Evolutionary conservation across 202 grass and related monocot genomes (phyloP).

Genomic region (Zizania palustris): DNA sequence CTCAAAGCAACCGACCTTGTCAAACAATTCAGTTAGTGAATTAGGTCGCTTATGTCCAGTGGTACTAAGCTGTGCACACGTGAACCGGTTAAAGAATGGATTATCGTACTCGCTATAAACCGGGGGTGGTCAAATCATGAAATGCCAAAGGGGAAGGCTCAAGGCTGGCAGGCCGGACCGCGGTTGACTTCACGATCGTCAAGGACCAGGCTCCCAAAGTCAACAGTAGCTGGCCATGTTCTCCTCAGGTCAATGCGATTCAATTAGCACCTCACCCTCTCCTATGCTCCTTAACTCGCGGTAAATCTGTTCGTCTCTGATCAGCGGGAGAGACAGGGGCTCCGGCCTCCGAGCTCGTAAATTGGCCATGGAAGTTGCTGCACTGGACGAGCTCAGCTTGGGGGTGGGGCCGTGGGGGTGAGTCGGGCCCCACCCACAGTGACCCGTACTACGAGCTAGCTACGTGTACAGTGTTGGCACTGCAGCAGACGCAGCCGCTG

Average conservation of each 20-base stretch:
- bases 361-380: background rate
- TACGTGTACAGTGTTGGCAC: background rate
- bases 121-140: background rate
- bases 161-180: background rate
- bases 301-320: no score
- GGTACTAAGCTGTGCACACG: slow-evolving; percentile 7
- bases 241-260: background rate
- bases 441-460: background rate
- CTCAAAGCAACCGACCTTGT: no score
- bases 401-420: no score
- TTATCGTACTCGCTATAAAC: background rate
- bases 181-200: background rate
- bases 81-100: slow-evolving; percentile 9
- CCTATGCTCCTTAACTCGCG: no score
- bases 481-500: background rate
- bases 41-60: background rate
- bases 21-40: background rate
- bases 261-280: background rate
- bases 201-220: background rate
- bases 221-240: background rate
- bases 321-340: no score
- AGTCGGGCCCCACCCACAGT: background rate
- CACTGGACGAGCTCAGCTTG: no score
- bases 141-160: background rate
- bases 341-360: no score